phyloP scores from a whole-genome alignment of 1,284 basidiomycete species.

The Cryptococcus depauperatus region DNA sequence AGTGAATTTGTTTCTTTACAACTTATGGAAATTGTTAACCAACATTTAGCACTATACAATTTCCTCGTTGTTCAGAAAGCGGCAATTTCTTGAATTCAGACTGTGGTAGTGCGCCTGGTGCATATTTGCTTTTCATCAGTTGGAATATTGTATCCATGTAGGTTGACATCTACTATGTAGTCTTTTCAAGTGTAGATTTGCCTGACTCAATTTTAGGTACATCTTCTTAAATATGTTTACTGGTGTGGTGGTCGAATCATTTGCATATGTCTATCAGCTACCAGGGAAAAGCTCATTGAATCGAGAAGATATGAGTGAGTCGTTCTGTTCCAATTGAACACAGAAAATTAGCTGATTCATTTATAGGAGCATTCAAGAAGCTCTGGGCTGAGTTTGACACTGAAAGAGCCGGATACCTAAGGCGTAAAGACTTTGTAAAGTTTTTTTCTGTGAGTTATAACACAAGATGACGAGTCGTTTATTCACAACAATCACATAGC shows the following conservation, averaged over 20 bases:
- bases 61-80: slow-evolving; percentile 70
- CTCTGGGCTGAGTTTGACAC: slow-evolving; percentile 82
- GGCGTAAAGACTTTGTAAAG: slow-evolving; percentile 60
- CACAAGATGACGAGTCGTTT: background rate
- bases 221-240: slow-evolving; percentile 94
- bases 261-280: slow-evolving; percentile 90
- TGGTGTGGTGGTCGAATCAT: slow-evolving; percentile 93
- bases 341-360: background rate
- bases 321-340: background rate
- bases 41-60: slow-evolving; percentile 56
- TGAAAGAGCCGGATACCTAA: slow-evolving; percentile 68
- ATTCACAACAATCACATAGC: slow-evolving; percentile 8
- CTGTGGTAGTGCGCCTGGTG: slow-evolving; percentile 80
- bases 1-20: slow-evolving; percentile 50
- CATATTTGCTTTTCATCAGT: slow-evolving; percentile 80
- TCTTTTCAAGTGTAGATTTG: background rate
- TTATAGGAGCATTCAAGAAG: slow-evolving; percentile 67
- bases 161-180: slow-evolving; percentile 24
- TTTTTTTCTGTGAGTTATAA: slow-evolving; percentile 66
- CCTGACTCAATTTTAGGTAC: slow-evolving; percentile 52
- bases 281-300: slow-evolving; percentile 70
- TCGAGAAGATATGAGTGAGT: slow-evolving; percentile 72
- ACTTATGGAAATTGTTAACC: background rate
- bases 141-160: slow-evolving; percentile 97
- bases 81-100: slow-evolving; percentile 63